A percentile compares a stretch with the other conserved stretches of the same genome.
Evolutionary conservation across 495 filamentous ascomycete species (phyloP).

Genomic region (Durotheca rogersii): DNA sequence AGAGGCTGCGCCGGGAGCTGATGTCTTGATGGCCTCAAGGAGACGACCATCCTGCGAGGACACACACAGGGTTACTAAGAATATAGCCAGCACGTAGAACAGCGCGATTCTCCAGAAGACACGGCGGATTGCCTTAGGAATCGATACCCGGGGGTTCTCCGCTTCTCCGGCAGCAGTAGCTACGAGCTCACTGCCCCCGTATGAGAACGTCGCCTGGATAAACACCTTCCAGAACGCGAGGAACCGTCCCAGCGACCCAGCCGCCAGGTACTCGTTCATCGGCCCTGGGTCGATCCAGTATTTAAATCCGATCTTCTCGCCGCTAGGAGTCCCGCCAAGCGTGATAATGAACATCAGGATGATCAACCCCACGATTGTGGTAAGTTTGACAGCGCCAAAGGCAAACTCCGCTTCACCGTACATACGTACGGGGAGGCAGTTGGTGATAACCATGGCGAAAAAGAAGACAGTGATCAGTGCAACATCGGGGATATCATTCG

Average conservation of each 20-base stretch:
- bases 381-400: slow-evolving; percentile 62
- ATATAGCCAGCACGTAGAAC: slow-evolving; percentile 68
- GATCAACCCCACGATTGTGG: slow-evolving; percentile 65
- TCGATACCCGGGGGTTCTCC: slow-evolving; percentile 66
- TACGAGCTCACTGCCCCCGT: slow-evolving; percentile 57
- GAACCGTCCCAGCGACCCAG: slow-evolving; percentile 54
- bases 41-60: slow-evolving; percentile 53
- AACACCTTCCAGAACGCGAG: slow-evolving; percentile 63
- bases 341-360: slow-evolving; percentile 68
- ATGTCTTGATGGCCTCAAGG: slow-evolving; percentile 48
- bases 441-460: slow-evolving; percentile 40
- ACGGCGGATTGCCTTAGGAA: slow-evolving; percentile 68
- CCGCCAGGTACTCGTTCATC: slow-evolving; percentile 60
- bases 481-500: slow-evolving; percentile 44
- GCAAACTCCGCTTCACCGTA: slow-evolving; percentile 65
- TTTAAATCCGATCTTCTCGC: slow-evolving; percentile 60
- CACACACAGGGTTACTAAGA: slow-evolving; percentile 65
- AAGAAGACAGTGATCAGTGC: slow-evolving; percentile 55
- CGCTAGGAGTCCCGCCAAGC: slow-evolving; percentile 59
- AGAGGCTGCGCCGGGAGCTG: slow-evolving; percentile 53
- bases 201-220: slow-evolving; percentile 60
- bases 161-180: slow-evolving; percentile 74
- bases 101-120: slow-evolving; percentile 71
- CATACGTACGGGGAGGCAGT: slow-evolving; percentile 40
- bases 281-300: slow-evolving; percentile 72